phyloP scores from a whole-genome alignment of 306 rosid genomes.

The Argentina anserina region DNA sequence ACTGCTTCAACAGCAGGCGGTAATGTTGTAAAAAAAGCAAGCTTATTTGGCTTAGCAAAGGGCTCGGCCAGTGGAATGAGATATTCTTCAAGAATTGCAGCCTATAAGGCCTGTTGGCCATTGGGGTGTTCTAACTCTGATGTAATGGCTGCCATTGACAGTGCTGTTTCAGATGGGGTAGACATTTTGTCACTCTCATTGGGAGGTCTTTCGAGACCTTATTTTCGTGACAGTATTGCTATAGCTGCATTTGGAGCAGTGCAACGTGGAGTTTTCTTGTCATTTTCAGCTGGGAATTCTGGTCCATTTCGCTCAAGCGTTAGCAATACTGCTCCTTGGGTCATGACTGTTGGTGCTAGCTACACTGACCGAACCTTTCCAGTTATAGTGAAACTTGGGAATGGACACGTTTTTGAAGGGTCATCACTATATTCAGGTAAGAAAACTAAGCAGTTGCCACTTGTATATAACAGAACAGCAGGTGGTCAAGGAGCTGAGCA shows the following conservation, averaged over 20 bases:
- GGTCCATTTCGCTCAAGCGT: constrained; percentile 54
- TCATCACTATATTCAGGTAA: constrained; percentile 51
- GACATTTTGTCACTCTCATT: constrained; percentile 69
- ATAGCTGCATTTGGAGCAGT: constrained; percentile 64
- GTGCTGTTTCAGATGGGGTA: constrained; percentile 65
- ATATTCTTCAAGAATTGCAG: constrained; percentile 61
- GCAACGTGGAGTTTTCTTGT: constrained; percentile 47
- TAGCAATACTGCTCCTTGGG: constrained; percentile 65
- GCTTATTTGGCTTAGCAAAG: constrained; percentile 41
- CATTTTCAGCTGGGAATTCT: constrained; percentile 78
- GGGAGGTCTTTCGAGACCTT: constrained; percentile 48
- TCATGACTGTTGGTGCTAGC: constrained; percentile 80
- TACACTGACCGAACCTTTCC: constrained; percentile 61
- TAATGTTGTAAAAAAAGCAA: constrained; percentile 36
- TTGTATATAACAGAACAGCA: constrained; percentile 52
- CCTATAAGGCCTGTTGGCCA: constrained; percentile 72
- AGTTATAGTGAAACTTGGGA: constrained; percentile 57
- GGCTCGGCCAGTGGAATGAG: constrained; percentile 65
- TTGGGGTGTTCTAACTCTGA: constrained; percentile 61
- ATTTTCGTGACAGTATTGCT: constrained; percentile 47
- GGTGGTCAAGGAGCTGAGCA: constrained; percentile 36
- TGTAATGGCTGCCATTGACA: constrained; percentile 59
- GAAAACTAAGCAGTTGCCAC: constrained; percentile 35
- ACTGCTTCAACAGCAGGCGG: constrained; percentile 80
- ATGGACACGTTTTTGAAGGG: constrained; percentile 48